phyloP scores from a whole-genome alignment of 129 eudicot species.

The Helianthus annuus region DNA sequence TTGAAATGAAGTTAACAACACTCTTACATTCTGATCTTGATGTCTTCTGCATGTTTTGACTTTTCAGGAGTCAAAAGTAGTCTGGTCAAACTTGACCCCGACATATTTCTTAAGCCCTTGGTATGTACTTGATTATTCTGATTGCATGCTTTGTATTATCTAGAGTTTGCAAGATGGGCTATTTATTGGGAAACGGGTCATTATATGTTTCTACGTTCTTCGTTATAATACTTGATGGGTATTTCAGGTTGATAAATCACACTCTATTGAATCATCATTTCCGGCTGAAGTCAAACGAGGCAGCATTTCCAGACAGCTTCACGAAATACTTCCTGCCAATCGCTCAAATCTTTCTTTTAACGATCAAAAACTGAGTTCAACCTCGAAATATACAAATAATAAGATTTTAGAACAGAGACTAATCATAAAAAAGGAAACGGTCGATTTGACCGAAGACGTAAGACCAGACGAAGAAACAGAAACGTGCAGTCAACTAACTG shows the following conservation, averaged over 20 bases:
- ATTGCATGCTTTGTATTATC: conserved; percentile 1
- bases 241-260: conserved; percentile 39
- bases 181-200: not conserved
- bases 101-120: conserved; percentile 47
- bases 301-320: conserved; percentile 34
- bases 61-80: conserved; percentile 50
- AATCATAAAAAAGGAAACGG: conserved; percentile 19
- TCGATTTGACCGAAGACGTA: conserved; percentile 40
- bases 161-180: not conserved
- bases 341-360: conserved; percentile 47
- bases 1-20: conserved; percentile 7
- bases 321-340: conserved; percentile 82
- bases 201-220: conserved; percentile 14
- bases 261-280: conserved; percentile 45
- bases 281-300: conserved; percentile 35
- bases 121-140: conserved; percentile 35
- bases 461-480: conserved; percentile 33
- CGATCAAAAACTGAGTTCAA: conserved; percentile 35
- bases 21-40: conserved; percentile 11
- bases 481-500: conserved; percentile 34
- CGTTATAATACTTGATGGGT: conserved; percentile 17
- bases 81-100: conserved; percentile 40
- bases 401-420: conserved; percentile 26
- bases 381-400: conserved; percentile 38
- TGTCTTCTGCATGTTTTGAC: conserved; percentile 5